Evolutionary conservation across 2,329 filamentous ascomycete genomes (phyloP).

Genomic region (Capronia americana): DNA sequence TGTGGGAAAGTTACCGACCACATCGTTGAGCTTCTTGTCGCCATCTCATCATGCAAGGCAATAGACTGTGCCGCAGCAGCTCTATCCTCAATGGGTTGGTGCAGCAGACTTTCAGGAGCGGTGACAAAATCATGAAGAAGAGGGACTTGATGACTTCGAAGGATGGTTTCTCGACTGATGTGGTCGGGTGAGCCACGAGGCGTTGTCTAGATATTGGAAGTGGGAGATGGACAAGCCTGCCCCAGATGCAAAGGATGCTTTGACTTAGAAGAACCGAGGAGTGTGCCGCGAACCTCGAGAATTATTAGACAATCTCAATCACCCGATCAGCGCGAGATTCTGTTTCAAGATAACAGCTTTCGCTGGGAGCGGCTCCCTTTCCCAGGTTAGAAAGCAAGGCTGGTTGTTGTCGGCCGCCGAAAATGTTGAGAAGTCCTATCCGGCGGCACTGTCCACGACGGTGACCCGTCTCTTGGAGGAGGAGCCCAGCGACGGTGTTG

Average conservation of each 20-base stretch:
- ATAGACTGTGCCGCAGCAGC: too few relatives aligned
- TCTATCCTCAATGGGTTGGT: too few relatives aligned
- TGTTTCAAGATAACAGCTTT: not conserved
- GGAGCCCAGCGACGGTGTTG: not conserved
- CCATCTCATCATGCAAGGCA: slow-evolving; percentile 96
- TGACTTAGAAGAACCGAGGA: not conserved
- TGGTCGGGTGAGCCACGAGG: not conserved
- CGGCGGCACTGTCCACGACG: slow-evolving; percentile 2
- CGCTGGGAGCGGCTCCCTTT: not conserved
- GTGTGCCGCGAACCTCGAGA: not conserved
- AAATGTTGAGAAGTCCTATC: slow-evolving; percentile 1
- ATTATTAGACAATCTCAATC: not conserved
- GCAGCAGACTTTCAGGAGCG: too few relatives aligned
- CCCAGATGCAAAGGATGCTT: not conserved
- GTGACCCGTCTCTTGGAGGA: not conserved
- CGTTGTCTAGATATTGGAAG: not conserved
- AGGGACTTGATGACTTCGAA: too few relatives aligned
- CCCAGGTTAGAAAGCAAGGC: not conserved
- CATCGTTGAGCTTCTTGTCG: slow-evolving; percentile 95
- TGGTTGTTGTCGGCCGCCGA: not conserved
- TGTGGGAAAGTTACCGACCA: slow-evolving; percentile 94
- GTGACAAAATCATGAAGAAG: too few relatives aligned
- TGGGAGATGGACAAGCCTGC: not conserved
- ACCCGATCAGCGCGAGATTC: slow-evolving; percentile 5
- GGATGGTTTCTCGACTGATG: not conserved